These are phyloP conservation scores for Russula olivacea DNA, from an alignment of 768 basidiomycete genomes.

Conservation along the genomic window DNA sequence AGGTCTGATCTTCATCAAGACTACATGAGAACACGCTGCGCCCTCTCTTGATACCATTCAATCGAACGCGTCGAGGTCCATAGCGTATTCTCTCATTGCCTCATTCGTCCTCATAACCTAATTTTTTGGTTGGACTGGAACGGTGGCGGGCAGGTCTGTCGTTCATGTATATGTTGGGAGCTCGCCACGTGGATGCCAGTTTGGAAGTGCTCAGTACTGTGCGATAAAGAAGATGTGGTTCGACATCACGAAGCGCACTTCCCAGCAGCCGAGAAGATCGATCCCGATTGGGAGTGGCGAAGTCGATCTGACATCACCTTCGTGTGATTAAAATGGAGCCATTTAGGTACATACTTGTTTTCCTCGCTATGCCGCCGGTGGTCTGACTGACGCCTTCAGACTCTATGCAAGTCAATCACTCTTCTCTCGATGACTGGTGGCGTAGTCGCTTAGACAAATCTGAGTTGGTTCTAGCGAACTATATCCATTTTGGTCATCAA, in stretches of 20 bases:
- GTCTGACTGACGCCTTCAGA: not conserved
- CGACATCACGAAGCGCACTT: not conserved
- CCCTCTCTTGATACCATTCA: not conserved
- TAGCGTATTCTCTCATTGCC: too few relatives aligned
- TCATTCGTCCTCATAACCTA: not conserved
- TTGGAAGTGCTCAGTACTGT: too few relatives aligned
- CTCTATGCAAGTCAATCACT: not conserved
- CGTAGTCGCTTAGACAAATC: too few relatives aligned
- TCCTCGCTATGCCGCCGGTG: not conserved
- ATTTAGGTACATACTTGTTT: not conserved
- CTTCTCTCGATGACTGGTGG: not conserved
- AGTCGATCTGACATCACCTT: not conserved
- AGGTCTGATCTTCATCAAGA: not conserved
- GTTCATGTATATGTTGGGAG: not conserved
- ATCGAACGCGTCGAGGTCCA: not conserved
- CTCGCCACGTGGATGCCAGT: too few relatives aligned
- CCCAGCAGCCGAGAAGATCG: not conserved
- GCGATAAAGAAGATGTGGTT: not conserved
- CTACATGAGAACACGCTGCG: not conserved
- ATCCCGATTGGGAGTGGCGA: not conserved
- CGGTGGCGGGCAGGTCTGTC: too few relatives aligned
- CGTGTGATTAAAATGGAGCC: not conserved
- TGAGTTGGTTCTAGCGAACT: not conserved
- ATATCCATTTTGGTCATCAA: not conserved
- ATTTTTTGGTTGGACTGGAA: not conserved